These are phyloP conservation scores for Dipteronia sinensis DNA, from an alignment of 345 rosid genomes.

Conservation along the genomic window DNA sequence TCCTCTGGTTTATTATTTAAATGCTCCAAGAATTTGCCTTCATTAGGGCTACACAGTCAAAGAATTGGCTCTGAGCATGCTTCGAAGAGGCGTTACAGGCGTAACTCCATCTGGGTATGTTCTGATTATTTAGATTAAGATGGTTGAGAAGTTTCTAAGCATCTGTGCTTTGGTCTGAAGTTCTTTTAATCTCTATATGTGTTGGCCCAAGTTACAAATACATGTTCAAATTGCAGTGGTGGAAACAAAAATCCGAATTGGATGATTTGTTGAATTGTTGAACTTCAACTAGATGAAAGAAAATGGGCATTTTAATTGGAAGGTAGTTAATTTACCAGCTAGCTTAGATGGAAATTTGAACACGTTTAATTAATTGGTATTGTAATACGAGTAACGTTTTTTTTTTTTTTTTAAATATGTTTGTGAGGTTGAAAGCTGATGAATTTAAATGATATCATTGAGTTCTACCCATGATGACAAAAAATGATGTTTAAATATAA, in stretches of 20 bases:
- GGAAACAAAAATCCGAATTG: background rate
- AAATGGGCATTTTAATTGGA: background rate
- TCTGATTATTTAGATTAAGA: background rate
- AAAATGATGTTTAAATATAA: background rate
- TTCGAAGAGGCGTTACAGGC: conserved; percentile 21
- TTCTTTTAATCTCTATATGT: too few species aligned
- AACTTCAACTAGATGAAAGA: conserved; percentile 4
- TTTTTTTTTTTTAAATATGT: background rate
- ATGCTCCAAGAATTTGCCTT: conserved; percentile 25
- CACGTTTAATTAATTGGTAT: background rate
- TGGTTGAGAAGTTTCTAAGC: background rate
- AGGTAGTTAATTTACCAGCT: background rate
- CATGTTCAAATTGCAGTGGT: too few species aligned
- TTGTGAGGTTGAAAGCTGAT: background rate
- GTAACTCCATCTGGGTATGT: conserved; percentile 45
- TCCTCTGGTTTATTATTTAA: conserved; percentile 18
- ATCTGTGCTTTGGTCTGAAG: too few species aligned
- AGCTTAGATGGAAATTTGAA: background rate
- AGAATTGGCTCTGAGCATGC: conserved; percentile 27
- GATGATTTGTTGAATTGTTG: background rate
- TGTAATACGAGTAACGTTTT: background rate
- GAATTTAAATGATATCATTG: background rate
- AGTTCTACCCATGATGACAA: background rate
- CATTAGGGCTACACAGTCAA: conserved; percentile 25
- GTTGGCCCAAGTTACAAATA: too few species aligned